These are phyloP conservation scores for Stramenopiles sp. DNA, from an alignment of 352 stramenopile species.

Conservation along the genomic window DNA sequence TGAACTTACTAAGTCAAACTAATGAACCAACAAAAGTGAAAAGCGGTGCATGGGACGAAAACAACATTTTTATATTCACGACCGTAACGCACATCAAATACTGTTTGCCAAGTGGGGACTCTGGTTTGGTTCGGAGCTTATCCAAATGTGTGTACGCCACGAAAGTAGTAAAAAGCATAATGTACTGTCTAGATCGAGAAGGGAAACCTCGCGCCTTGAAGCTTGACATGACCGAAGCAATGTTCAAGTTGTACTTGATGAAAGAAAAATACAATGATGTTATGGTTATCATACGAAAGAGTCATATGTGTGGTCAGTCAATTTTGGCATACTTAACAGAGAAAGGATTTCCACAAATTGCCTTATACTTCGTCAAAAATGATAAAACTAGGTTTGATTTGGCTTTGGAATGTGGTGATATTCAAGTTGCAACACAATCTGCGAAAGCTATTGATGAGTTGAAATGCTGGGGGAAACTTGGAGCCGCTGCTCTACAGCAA, in stretches of 20 bases:
- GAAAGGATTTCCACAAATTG: slow-evolving; percentile 98
- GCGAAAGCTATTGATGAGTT: slow-evolving; percentile 78
- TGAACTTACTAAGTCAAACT: slow-evolving; percentile 90
- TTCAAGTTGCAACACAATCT: slow-evolving; percentile 91
- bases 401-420: slow-evolving; percentile 92
- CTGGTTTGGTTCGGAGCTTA: slow-evolving; percentile 90
- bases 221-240: slow-evolving; percentile 93
- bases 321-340: slow-evolving; percentile 97
- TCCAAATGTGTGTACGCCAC: slow-evolving; percentile 93
- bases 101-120: slow-evolving; percentile 71
- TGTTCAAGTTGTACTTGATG: slow-evolving; percentile 86
- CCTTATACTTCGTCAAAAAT: slow-evolving; percentile 97
- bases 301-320: slow-evolving; percentile 81
- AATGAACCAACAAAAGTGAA: slow-evolving; percentile 90
- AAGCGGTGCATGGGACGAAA: slow-evolving; percentile 71
- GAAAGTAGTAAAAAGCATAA: slow-evolving; percentile 73
- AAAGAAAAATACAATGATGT: slow-evolving; percentile 88
- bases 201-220: slow-evolving; percentile 81
- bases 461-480: slow-evolving; percentile 88
- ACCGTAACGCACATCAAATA: slow-evolving; percentile 88
- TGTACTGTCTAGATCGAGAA: slow-evolving; percentile 90
- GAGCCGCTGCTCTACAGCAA: slow-evolving; percentile 85
- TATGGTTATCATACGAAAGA: slow-evolving; percentile 95
- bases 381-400: slow-evolving; percentile 93
- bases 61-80: slow-evolving; percentile 93